Conservation (phyloP, 2,329 filamentous ascomycete species). For the Fusarium acutatum region DNA sequence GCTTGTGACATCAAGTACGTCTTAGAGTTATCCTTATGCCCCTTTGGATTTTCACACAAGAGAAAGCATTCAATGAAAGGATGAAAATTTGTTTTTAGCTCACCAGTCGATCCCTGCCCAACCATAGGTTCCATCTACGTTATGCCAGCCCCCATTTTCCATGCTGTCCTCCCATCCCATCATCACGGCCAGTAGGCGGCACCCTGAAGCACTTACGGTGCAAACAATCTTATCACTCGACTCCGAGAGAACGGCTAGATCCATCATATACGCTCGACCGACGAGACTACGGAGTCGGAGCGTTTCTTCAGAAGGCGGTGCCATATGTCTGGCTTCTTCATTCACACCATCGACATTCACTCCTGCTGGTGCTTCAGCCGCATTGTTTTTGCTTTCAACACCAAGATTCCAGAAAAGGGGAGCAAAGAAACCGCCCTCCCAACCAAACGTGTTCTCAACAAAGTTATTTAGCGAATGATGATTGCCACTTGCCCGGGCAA, state of each 20-base stretch:
- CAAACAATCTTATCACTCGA: slow-evolving; percentile 78
- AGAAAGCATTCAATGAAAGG: not conserved
- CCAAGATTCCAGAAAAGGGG: slow-evolving; percentile 85
- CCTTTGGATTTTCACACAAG: not conserved
- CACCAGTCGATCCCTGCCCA: slow-evolving; percentile 62
- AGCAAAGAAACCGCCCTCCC: slow-evolving; percentile 88
- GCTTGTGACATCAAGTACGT: slow-evolving; percentile 10
- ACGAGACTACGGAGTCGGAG: slow-evolving; percentile 76
- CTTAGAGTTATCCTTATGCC: not conserved
- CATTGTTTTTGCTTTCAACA: slow-evolving; percentile 52
- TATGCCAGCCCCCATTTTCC: slow-evolving; percentile 71
- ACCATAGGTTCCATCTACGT: slow-evolving; percentile 76
- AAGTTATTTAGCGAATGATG: slow-evolving; percentile 68
- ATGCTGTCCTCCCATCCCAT: slow-evolving; percentile 82
- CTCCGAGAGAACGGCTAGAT: slow-evolving; percentile 76
- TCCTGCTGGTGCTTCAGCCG: slow-evolving; percentile 45
- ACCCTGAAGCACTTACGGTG: slow-evolving; percentile 76
- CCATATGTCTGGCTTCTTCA: slow-evolving; percentile 36
- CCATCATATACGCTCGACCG: slow-evolving; percentile 82
- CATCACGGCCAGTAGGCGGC: slow-evolving; percentile 82
- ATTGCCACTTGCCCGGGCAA: slow-evolving; percentile 53
- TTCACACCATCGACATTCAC: slow-evolving; percentile 37
- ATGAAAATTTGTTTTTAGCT: slow-evolving; percentile 26
- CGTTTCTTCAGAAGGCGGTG: slow-evolving; percentile 60
- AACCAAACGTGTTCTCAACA: slow-evolving; percentile 80